These are phyloP conservation scores for Backusella tuberculispora DNA, from an alignment of 192 early-diverging fungal genomes.

Conservation along the genomic window DNA sequence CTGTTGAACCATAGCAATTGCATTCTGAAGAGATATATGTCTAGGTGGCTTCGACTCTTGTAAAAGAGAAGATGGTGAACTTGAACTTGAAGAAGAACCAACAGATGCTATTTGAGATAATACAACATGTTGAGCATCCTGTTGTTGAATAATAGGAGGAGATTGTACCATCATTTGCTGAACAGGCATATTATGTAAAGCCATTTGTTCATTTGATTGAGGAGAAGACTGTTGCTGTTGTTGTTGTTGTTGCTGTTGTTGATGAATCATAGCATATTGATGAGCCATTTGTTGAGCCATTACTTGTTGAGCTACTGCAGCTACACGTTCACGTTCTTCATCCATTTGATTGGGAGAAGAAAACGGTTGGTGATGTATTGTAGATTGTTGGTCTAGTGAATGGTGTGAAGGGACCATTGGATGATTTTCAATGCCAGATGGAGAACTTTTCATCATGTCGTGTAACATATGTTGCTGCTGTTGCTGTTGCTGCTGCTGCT, in stretches of 20 bases:
- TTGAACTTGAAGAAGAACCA: background rate
- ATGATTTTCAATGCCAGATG: slow-evolving; percentile 23
- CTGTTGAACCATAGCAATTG: slow-evolving; percentile 13
- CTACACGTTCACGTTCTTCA: slow-evolving; percentile 19
- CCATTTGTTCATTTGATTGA: background rate
- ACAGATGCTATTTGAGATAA: slow-evolving; percentile 15
- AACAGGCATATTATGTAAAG: background rate
- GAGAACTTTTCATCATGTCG: slow-evolving; percentile 14
- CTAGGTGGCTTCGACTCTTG: slow-evolving; percentile 4
- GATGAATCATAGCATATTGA: slow-evolving; percentile 1
- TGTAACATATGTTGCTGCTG: slow-evolving; percentile 1
- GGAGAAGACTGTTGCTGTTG: slow-evolving; percentile 4
- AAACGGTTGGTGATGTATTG: slow-evolving; percentile 5
- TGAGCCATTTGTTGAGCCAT: slow-evolving; percentile 18
- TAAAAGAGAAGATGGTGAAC: slow-evolving; percentile 13
- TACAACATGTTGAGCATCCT: slow-evolving; percentile 16
- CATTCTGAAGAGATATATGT: slow-evolving; percentile 26
- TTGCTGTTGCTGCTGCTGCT: background rate
- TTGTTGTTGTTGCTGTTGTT: slow-evolving; percentile 11
- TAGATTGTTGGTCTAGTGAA: slow-evolving; percentile 19
- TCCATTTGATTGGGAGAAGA: slow-evolving; percentile 15
- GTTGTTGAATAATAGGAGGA: background rate
- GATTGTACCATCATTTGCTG: slow-evolving; percentile 21
- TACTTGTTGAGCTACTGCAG: slow-evolving; percentile 9
- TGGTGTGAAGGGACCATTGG: slow-evolving; percentile 24